Percentiles rank a stretch among this genome's conserved stretches.
Conservation (phyloP, 495 filamentous ascomycete species). For the Aspergillus saccharolyticus region DNA sequence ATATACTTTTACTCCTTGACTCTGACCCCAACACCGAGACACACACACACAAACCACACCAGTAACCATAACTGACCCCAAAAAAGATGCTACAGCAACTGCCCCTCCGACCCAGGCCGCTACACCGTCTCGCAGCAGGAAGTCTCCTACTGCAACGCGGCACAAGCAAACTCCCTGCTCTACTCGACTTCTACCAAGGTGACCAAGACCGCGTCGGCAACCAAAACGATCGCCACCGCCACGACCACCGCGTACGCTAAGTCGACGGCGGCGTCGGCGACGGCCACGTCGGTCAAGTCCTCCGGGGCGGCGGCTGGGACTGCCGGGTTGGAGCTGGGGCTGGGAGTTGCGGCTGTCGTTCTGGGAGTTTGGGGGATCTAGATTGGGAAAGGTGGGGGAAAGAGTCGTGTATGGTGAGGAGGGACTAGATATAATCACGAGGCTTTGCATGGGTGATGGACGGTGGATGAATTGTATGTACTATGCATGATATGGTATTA, state of each 20-base stretch:
- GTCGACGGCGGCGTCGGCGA: background rate
- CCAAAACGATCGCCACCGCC: slow-evolving; percentile 13
- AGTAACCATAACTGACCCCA: no score
- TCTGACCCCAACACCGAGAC: no score
- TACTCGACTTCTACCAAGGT: slow-evolving; percentile 7
- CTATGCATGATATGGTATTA: background rate
- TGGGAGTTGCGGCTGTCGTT: slow-evolving; percentile 1
- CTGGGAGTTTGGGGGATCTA: background rate
- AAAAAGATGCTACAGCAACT: slow-evolving; percentile 37
- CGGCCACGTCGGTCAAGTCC: slow-evolving; percentile 10
- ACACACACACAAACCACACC: no score
- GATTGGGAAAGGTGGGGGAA: no score
- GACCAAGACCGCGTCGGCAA: background rate
- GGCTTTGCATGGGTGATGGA: background rate
- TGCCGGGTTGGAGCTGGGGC: slow-evolving; percentile 9
- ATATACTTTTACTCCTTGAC: no score
- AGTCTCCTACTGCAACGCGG: slow-evolving; percentile 31
- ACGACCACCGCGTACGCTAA: background rate
- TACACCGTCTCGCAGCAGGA: slow-evolving; percentile 22
- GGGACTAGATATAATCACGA: background rate
- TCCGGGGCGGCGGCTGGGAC: slow-evolving; percentile 17
- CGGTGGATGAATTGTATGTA: background rate
- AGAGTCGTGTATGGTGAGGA: background rate
- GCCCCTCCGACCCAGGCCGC: slow-evolving; percentile 26
- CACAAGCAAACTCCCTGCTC: slow-evolving; percentile 18